Base-by-base conservation (phyloP, 352 stramenopile genomes). In the Plasmopara muralis region DNA sequence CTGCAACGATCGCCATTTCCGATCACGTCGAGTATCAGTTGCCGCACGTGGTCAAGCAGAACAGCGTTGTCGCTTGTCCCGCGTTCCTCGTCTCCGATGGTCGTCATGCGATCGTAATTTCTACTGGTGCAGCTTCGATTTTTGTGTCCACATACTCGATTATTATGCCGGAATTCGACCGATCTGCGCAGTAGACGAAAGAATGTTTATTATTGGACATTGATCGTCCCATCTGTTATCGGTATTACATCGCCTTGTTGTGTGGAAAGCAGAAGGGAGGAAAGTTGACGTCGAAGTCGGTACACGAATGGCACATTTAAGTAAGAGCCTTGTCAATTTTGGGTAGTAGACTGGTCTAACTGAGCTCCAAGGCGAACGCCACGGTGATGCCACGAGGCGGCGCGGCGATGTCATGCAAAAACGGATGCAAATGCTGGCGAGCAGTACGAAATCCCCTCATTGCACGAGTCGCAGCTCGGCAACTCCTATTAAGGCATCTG, bases 301-400 rank as follows among this genome's bases (percentile, higher is more conserved):
- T 52, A 59, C 39, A 63, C 49, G 46, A 59, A 76, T 81, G 71
- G 60, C 65, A 14, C 67, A 77, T 45, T 50, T 74, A n/a, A 76
- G 67, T 74, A 49, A 48, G 64, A 9, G 37, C 28, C 6, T 30
- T 43, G 16, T 5, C 16, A 4, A 0, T 41, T 5, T 12, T 12
- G 10, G 5, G 6, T 35, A 5, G 10, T 35, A 12, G 31, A 12
- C 31, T 35, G 31, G 31, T 35, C 10, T 12, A 12, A 35, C 6
- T 8, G 4, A 35, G 30, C 31, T 44, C 43, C 1, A 30, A 89
- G 78, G 75, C 37, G 68, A 73, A 58, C 70, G 67, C 13, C 72
- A 89, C 56, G 74, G 72, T 56, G 60, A 77, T 18, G 68, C 72
- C n/a, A 75, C 68, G 47, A 62, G 62, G 9, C 60, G 72, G 55